Evolutionary conservation across 495 filamentous ascomycete species (phyloP).

Genomic region (Xylaria palmicola): DNA sequence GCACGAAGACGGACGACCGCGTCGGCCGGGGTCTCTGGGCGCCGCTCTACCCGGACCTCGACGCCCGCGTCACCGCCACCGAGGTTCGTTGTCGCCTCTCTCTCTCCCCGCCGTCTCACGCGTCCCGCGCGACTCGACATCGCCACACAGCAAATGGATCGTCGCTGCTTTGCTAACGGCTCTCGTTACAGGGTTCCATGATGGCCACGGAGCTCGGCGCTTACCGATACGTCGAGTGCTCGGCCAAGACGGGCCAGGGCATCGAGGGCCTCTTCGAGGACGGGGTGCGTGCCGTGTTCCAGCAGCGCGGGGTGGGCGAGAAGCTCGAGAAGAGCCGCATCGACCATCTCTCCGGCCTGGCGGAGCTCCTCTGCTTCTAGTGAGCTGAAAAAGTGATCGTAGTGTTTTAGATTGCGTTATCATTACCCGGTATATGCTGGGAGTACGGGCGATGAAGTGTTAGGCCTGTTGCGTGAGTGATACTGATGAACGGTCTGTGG

Average conservation of each 20-base stretch:
- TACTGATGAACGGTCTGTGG: background rate
- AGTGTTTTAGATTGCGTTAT: conserved; percentile 1
- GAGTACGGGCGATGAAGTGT: background rate
- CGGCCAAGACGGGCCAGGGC: conserved; percentile 27
- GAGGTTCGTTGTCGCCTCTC: conserved; percentile 7
- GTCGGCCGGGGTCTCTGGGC: conserved; percentile 13
- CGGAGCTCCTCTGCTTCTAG: conserved; percentile 20
- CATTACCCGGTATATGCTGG: background rate
- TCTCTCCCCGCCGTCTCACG: too few species aligned
- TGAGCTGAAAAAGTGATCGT: conserved; percentile 10
- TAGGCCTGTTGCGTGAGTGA: background rate
- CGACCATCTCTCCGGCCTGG: background rate
- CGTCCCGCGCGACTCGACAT: too few species aligned
- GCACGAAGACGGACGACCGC: conserved; percentile 28
- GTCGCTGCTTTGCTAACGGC: too few species aligned
- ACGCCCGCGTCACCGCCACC: conserved; percentile 5
- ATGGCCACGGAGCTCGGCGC: conserved; percentile 13
- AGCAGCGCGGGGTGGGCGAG: conserved; percentile 12
- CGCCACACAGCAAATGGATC: background rate
- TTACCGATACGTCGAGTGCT: conserved; percentile 28
- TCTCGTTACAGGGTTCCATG: conserved; percentile 10
- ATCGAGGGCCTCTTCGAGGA: conserved; percentile 25
- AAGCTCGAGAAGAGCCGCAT: background rate
- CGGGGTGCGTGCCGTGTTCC: conserved; percentile 17
- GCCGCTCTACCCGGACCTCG: conserved; percentile 17